phyloP scores from a whole-genome alignment of 169 alveolate species.

The Babesia sp. region DNA sequence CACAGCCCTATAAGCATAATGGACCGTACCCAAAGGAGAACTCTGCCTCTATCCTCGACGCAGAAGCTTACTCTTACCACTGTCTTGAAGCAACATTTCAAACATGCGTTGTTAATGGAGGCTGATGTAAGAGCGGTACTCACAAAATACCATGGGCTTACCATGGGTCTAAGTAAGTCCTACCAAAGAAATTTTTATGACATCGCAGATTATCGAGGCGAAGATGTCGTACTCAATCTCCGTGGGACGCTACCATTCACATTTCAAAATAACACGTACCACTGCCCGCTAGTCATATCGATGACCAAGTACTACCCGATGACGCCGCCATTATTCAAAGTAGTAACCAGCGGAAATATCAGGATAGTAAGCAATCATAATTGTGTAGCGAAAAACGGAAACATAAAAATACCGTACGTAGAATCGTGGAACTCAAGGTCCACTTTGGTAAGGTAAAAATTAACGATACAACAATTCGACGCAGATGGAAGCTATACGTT shows the following conservation, averaged over 20 bases:
- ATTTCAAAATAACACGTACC: constrained; percentile 1
- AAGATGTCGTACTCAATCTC: constrained; percentile 12
- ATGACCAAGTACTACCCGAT: constrained; percentile 32
- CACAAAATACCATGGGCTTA: constrained; percentile 3
- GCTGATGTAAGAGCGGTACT: constrained; percentile 12
- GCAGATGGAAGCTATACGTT: constrained; percentile 44
- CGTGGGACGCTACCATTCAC: constrained; percentile 44
- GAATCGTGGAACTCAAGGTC: constrained; percentile 29
- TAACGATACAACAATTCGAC: not conserved
- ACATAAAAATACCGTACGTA: constrained; percentile 33
- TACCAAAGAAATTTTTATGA: not conserved
- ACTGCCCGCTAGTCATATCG: constrained; percentile 38
- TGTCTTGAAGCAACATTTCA: constrained; percentile 25
- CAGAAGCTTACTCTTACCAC: not conserved
- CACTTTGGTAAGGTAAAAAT: constrained; percentile 33
- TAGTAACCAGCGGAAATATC: constrained; percentile 10
- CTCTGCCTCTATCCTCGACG: too few relatives aligned
- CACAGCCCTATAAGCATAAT: too few relatives aligned
- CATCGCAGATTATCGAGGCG: constrained; percentile 14
- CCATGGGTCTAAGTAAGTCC: constrained; percentile 23
- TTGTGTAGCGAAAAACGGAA: constrained; percentile 25
- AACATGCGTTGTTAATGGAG: constrained; percentile 8
- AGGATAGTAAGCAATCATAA: constrained; percentile 46
- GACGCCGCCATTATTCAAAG: constrained; percentile 33
- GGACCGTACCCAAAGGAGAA: too few relatives aligned